Evolutionary conservation across 116 monocot genomes (phyloP), one percentile per base, ranked within the genome.

Genomic region (Papilionanthe hybrid): DNA sequence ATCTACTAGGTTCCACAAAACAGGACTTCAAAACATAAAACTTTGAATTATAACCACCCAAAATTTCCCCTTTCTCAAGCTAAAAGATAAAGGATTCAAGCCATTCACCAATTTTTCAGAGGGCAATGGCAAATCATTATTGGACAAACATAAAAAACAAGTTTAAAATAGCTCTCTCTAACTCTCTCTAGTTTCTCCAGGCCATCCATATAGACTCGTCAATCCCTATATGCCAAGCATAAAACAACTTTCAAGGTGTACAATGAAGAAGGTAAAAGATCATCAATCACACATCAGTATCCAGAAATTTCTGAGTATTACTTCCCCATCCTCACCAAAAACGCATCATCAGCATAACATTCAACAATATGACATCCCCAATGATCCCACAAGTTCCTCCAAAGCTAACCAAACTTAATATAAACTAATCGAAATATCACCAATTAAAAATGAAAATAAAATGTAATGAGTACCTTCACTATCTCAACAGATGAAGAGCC

Each of bases 401-500:
- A 71, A 32, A 71, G 37, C 37, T 9, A 37, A 6, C 29, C 71
- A 15, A 71, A 71, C 29, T 67, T 19, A 71, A 73, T 5, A n/a
- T 19, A 73, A 12, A 42, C 8, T 73, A 44, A 43, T 8, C 43
- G 44, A 44, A 73, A 73, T 29, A 73, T 44, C 73, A 9, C 44
- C 5, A 73, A 73, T 73, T 43, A 44, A 9, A 5, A 73, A 44
- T 9, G 9, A 43, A 72, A 72, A 19, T 9, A 73, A 73, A 73
- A 73, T 73, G 73, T 44, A 20, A 73, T 20, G 17, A 43, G 43
- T 44, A 73, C 73, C 73, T 73, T 42, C 42, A 73, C 43, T n/a
- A 42, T 5, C 22, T 44, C 22, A 2, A n/a, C 73, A 69, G 73
- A 43, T n/a, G 3, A 73, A 73, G 6, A 45, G n/a, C n/a, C 8